Base-by-base conservation (phyloP, 495 filamentous ascomycete species). In the Hypoxylon trugodes region DNA sequence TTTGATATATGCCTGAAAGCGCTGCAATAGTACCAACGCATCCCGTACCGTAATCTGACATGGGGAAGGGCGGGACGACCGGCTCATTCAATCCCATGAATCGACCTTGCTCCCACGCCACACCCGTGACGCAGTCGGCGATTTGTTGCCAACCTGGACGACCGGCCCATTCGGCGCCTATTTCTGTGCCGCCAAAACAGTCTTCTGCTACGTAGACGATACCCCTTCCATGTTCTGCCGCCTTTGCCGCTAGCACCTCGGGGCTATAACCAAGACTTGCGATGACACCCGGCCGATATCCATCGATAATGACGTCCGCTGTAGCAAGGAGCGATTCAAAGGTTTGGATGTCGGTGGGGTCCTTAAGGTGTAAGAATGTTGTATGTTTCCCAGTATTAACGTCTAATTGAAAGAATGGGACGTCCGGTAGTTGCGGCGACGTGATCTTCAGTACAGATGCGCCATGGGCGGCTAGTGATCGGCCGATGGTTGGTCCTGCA, bases 361-460 rank as follows among this genome's bases (percentile, higher is more conserved):
- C 76, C 54, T 85, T 85, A 16, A 92, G 78, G 59, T 91, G 82
- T 10, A 92, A 73, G 16, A 72, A 65, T 24, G 73, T 68, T 2
- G 74, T 69, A 56, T 77, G 77, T 70, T 91, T 92, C 54, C 89
- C 88, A 67, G 87, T 85, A 73, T 93, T 92, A 37, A 87, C 87
- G 62, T 91, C 89, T 7, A 92, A 86, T 70, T 91, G 89, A 78
- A 91, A 92, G 77, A 91, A 90, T 0, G 89, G 89, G 7, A 92
- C 89, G 55, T 92, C 89, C 10, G 84, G 84, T 19, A 91, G 78
- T 28, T 80, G 76, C 0, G 87, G 84, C 21, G 84, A 87, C 12
- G 89, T 91, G 60, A 92, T 81, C 69, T 91, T 91, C 61, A 90
- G 72, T 1, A 92, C 87, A 40, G 81, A 81, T 47, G 87, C 88